These are phyloP conservation scores for Anisodus acutangulus DNA, from an alignment of 257 asterid species.

Conservation along the genomic window DNA sequence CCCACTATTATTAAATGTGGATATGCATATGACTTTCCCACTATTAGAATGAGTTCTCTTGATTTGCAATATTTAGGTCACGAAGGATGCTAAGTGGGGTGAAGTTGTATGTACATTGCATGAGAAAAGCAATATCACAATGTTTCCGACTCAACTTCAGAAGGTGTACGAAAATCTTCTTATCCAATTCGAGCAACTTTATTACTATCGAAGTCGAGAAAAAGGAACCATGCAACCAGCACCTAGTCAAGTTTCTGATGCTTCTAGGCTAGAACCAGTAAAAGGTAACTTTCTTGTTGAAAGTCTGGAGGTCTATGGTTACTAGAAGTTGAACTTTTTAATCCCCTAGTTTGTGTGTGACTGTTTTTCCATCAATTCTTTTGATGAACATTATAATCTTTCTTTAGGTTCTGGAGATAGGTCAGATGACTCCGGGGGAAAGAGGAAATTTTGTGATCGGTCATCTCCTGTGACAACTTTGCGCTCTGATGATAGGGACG, in stretches of 20 bases:
- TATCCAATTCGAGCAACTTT: slow-evolving; percentile 63
- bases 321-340: neutral
- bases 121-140: slow-evolving; percentile 33
- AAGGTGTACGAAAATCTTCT: slow-evolving; percentile 55
- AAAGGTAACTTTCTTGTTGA: neutral
- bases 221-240: slow-evolving; percentile 38
- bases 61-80: slow-evolving; percentile 47
- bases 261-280: slow-evolving; percentile 28
- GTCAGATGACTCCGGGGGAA: slow-evolving; percentile 39
- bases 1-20: neutral
- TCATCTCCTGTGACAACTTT: slow-evolving; percentile 27
- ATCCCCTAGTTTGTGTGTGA: slow-evolving; percentile 10
- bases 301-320: neutral
- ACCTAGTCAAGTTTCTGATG: slow-evolving; percentile 36
- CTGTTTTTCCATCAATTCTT: neutral
- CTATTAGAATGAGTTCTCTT: neutral
- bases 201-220: slow-evolving; percentile 49
- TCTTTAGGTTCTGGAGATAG: slow-evolving; percentile 26
- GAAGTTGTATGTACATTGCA: slow-evolving; percentile 57
- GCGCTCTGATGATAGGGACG: slow-evolving; percentile 22
- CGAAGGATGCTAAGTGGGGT: slow-evolving; percentile 65
- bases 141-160: slow-evolving; percentile 58
- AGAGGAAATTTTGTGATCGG: slow-evolving; percentile 43
- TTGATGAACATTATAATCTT: neutral
- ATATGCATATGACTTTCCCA: neutral